phyloP scores from a whole-genome alignment of 441 rosid genomes.

The Pelargonium fulgidum region DNA sequence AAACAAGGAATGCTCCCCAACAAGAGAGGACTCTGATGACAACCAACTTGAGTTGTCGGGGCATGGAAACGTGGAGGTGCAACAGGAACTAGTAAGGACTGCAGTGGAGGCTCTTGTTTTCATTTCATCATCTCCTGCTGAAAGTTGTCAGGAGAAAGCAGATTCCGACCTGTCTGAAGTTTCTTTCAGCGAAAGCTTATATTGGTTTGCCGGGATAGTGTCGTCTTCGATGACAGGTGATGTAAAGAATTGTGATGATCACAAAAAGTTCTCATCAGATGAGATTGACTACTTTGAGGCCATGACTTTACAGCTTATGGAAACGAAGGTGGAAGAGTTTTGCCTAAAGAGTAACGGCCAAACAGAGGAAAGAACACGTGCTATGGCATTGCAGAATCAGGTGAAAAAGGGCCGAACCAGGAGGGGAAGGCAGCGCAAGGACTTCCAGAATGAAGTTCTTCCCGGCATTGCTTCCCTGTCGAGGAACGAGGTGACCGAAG shows the following conservation, averaged over 20 bases:
- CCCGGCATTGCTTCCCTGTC: no score
- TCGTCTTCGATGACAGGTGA: constrained; percentile 24
- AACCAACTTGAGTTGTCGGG: no score
- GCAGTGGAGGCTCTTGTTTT: constrained; percentile 56
- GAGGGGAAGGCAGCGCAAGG: constrained; percentile 32
- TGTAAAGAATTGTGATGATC: constrained; percentile 14
- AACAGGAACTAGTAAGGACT: constrained; percentile 24
- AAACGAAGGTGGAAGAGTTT: background rate
- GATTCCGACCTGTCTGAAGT: constrained; percentile 17
- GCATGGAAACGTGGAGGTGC: constrained; percentile 20
- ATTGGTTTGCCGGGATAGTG: constrained; percentile 52
- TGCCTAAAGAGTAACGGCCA: background rate
- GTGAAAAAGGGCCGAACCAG: constrained; percentile 36
- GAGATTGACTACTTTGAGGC: constrained; percentile 50
- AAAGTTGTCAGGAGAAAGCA: constrained; percentile 21
- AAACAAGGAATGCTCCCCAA: constrained; percentile 32
- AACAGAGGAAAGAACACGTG: constrained; percentile 24
- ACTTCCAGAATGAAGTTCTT: no score
- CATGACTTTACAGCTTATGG: constrained; percentile 32
- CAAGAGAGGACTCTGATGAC: constrained; percentile 13
- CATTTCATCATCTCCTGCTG: constrained; percentile 37
- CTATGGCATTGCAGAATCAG: constrained; percentile 24
- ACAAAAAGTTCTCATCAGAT: constrained; percentile 15
- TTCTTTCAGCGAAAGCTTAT: constrained; percentile 9
- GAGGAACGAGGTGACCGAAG: no score